Evolutionary conservation across 176 grass and related monocot genomes (phyloP).

Genomic region (Avena atlantica): DNA sequence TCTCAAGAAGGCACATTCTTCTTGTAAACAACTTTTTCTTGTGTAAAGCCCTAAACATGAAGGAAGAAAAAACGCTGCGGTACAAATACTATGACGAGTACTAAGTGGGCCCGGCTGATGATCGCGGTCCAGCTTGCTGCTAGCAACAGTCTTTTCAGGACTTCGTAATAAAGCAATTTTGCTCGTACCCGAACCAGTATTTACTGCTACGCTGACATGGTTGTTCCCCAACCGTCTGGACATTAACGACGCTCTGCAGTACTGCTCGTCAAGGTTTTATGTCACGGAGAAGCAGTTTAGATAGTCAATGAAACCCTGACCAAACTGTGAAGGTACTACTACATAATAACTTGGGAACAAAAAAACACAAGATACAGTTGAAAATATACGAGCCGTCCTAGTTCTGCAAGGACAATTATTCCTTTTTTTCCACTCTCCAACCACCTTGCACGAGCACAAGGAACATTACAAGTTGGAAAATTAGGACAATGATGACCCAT

Average conservation of each 20-base stretch:
- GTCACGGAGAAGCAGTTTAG: not conserved
- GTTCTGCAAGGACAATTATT: slow-evolving; percentile 25
- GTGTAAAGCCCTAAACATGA: not conserved
- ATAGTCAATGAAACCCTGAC: not conserved
- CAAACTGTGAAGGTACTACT: not conserved
- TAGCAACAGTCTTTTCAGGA: not conserved
- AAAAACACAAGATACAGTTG: not conserved
- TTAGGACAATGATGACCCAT: not conserved
- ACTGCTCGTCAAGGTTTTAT: not conserved
- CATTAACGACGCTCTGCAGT: not conserved
- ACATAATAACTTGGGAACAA: not conserved
- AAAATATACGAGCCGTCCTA: not conserved
- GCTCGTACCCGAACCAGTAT: not conserved
- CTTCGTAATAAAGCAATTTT: not conserved
- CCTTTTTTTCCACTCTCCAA: not conserved
- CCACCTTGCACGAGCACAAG: not conserved
- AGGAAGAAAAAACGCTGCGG: not conserved
- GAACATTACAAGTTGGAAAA: slow-evolving; percentile 3
- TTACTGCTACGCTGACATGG: not conserved
- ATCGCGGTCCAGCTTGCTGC: not conserved
- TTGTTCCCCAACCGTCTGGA: not conserved
- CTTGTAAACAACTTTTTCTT: not conserved
- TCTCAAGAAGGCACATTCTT: not conserved
- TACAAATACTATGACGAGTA: not conserved
- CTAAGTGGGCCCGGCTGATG: not conserved